These are phyloP conservation scores for Zygosaccharomyces pseudobailii DNA, from an alignment of 1,139 yeast genomes.

Conservation along the genomic window DNA sequence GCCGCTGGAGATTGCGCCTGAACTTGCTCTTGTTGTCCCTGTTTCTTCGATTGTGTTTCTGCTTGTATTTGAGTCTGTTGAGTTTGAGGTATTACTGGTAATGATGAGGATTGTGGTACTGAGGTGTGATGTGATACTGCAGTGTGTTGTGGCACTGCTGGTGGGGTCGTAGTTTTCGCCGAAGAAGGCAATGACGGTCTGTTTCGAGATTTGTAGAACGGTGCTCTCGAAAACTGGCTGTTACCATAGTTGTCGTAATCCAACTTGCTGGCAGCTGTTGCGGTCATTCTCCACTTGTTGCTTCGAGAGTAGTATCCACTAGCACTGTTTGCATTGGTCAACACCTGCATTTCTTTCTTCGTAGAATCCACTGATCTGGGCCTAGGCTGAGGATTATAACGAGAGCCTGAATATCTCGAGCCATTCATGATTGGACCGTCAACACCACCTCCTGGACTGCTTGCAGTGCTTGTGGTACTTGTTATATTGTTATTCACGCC, in stretches of 20 bases:
- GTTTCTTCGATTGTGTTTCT: not conserved
- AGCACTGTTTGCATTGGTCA: slow-evolving; percentile 10
- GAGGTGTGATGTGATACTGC: not conserved
- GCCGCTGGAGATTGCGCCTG: not conserved
- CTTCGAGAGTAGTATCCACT: slow-evolving; percentile 16
- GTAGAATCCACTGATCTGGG: slow-evolving; percentile 20
- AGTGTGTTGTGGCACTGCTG: not conserved
- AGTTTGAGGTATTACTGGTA: not conserved
- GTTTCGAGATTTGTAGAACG: slow-evolving; percentile 14
- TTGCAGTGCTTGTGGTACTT: not conserved
- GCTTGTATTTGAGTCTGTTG: not conserved
- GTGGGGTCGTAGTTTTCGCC: not conserved
- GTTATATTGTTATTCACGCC: not conserved
- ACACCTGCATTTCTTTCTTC: slow-evolving; percentile 2
- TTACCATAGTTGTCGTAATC: slow-evolving; percentile 5
- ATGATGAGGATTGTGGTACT: no score
- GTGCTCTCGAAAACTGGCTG: slow-evolving; percentile 5
- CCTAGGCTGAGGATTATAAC: slow-evolving; percentile 22
- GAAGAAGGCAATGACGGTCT: not conserved
- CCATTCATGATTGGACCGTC: slow-evolving; percentile 2
- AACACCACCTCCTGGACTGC: not conserved
- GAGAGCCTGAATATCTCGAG: slow-evolving; percentile 22
- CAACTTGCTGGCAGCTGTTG: slow-evolving; percentile 5
- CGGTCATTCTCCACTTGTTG: slow-evolving; percentile 23
- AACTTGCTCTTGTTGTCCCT: not conserved